phyloP scores from a whole-genome alignment of 2,329 filamentous ascomycete species.

The Tolypocladium album region DNA sequence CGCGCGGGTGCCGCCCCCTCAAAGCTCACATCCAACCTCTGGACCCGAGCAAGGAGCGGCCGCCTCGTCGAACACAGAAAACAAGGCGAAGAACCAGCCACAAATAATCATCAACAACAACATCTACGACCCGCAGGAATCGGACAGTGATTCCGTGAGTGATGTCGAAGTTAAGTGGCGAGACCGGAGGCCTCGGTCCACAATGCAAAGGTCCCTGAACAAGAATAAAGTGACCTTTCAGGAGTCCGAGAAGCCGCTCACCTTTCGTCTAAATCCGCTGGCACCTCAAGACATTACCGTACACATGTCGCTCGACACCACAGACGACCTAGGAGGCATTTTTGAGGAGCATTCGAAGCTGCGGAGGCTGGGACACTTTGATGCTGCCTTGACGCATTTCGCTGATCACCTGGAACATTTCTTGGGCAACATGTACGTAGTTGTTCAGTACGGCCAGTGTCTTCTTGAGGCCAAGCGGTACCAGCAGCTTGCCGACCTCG shows the following conservation, averaged over 20 bases:
- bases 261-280: not conserved
- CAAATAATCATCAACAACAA: not conserved
- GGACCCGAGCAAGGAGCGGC: not conserved
- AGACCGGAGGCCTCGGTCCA: not conserved
- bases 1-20: not conserved
- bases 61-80: not conserved
- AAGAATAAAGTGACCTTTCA: not conserved
- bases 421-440: not conserved
- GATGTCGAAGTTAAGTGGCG: not conserved
- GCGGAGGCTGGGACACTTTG: slow-evolving; percentile 1
- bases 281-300: slow-evolving; percentile 1
- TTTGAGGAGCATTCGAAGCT: slow-evolving; percentile 1
- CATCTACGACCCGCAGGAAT: not conserved
- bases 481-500: not conserved
- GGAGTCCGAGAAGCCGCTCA: not conserved
- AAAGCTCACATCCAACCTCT: not conserved
- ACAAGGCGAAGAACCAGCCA: not conserved
- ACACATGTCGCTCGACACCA: slow-evolving; percentile 1
- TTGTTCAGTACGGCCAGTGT: slow-evolving; percentile 1
- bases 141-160: not conserved
- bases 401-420: not conserved
- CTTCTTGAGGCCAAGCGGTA: not conserved
- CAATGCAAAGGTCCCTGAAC: not conserved
- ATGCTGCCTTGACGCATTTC: not conserved
- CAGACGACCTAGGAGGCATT: not conserved